These are phyloP conservation scores for Cystoderma amianthinum DNA, from an alignment of 768 basidiomycete species.

Conservation along the genomic window DNA sequence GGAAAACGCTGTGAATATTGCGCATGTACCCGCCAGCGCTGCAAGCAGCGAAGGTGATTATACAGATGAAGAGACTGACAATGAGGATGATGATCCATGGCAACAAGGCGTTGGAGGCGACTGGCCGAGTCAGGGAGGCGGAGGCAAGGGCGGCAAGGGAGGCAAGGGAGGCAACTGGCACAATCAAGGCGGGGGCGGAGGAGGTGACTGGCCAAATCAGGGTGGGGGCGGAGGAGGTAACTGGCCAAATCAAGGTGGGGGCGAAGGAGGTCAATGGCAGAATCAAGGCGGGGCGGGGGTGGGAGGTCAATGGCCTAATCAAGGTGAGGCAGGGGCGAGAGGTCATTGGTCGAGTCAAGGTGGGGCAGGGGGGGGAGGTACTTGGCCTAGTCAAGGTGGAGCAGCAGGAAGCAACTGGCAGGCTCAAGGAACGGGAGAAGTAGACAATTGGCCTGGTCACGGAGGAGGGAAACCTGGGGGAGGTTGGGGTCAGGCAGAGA, in stretches of 20 bases:
- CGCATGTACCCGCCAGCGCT: background rate
- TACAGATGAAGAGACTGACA: background rate
- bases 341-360: background rate
- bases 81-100: background rate
- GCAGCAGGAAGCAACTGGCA: slow-evolving; percentile 3
- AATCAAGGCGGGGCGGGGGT: slow-evolving; percentile 4
- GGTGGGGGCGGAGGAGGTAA: slow-evolving; percentile 9
- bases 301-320: slow-evolving; percentile 9
- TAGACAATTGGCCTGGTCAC: no score
- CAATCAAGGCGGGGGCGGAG: slow-evolving; percentile 5
- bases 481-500: slow-evolving; percentile 8
- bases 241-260: slow-evolving; percentile 7
- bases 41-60: background rate
- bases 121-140: background rate
- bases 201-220: slow-evolving; percentile 6
- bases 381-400: slow-evolving; percentile 6
- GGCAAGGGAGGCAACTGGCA: slow-evolving; percentile 5
- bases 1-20: background rate
- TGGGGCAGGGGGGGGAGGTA: slow-evolving; percentile 2
- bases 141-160: background rate
- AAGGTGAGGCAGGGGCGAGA: background rate
- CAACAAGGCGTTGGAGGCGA: background rate
- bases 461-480: slow-evolving; percentile 6
- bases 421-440: background rate
- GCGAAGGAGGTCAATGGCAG: background rate